Evolutionary conservation across 441 rosid species (phyloP), one percentile per base, ranked within the genome.

Genomic region (Erodium trifolium): DNA sequence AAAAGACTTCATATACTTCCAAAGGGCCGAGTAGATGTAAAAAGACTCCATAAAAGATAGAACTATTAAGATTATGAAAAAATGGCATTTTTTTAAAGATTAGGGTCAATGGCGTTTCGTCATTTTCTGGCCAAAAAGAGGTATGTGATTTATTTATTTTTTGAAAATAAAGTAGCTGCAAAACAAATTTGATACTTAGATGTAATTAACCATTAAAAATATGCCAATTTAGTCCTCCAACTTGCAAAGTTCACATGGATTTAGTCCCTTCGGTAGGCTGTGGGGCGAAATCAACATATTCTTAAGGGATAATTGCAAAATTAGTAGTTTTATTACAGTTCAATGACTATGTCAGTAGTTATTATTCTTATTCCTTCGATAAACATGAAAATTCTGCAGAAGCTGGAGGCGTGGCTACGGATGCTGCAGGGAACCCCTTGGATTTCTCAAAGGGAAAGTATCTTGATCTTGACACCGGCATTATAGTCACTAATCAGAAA

Each of bases 361-460:
- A 45, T 9, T 31, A 45, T 9, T 31, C 13, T 43, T 9, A 43
- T 12, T 49, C 17, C 59, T 51, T 51, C 59, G 5, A 14, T 51
- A 51, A 51, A 14, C 59, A 51, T 14, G 17, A 14, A 51, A 51
- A 4, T 51, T n/a, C 3, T 74, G 83, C 93, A 94, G 99, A 92
- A 82, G 99, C 98, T 0, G 99, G 96, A 66, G 97, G 96, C 9
- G 80, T 90, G 18, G 98, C 79, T 43, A 65, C 66, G 0, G 98
- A 94, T 82, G 97, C 85, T 3, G 85, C 86, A 0, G 98, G 99
- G 69, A 77, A 85, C 17, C 82, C 86, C 1, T 79, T 92, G 68
- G 97, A 92, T 79, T 92, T 94, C 76, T 94, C 98, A 0, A 79
- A 49, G 80, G 99, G 98, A 73, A 88, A 86, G 72, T 80, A 73